These are phyloP conservation scores for Yamadazyma kanchanaburiensis DNA, from an alignment of 1,139 yeast species.

Conservation along the genomic window DNA sequence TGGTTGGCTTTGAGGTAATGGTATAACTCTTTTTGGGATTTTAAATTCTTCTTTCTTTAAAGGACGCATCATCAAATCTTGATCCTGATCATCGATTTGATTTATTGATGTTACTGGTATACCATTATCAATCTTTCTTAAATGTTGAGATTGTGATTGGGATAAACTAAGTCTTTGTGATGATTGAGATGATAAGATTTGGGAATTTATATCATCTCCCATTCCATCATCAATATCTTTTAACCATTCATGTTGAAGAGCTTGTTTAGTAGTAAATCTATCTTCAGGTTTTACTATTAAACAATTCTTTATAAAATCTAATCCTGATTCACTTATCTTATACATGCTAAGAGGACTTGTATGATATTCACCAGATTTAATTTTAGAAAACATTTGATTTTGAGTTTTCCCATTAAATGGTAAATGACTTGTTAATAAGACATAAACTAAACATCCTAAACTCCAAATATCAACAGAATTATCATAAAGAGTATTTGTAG, in stretches of 20 bases:
- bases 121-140: conserved; percentile 44
- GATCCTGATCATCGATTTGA: conserved; percentile 39
- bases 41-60: conserved; percentile 38
- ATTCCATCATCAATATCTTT: conserved; percentile 25
- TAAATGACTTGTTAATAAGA: conserved; percentile 82
- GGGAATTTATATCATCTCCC: conserved; percentile 7
- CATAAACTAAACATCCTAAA: conserved; percentile 79
- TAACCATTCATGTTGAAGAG: conserved; percentile 71
- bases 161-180: conserved; percentile 53
- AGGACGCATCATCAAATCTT: conserved; percentile 44
- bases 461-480: conserved; percentile 96
- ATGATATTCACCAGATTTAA: conserved; percentile 74
- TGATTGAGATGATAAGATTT: conserved; percentile 4
- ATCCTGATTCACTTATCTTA: conserved; percentile 59
- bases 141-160: conserved; percentile 68
- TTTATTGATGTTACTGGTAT: conserved; percentile 38
- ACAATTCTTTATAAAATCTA: conserved; percentile 65
- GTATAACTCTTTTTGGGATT: conserved; percentile 41
- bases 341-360: conserved; percentile 72
- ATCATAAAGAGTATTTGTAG: conserved; percentile 51
- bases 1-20: conserved; percentile 41
- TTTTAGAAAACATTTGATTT: conserved; percentile 74
- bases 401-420: conserved; percentile 95
- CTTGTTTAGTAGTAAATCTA: conserved; percentile 69
- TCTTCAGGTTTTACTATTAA: conserved; percentile 71